Evolutionary conservation across 805 yeast species (phyloP), one percentile per base, ranked within the genome.

Genomic region (Blastobotrys mokoenaii): DNA sequence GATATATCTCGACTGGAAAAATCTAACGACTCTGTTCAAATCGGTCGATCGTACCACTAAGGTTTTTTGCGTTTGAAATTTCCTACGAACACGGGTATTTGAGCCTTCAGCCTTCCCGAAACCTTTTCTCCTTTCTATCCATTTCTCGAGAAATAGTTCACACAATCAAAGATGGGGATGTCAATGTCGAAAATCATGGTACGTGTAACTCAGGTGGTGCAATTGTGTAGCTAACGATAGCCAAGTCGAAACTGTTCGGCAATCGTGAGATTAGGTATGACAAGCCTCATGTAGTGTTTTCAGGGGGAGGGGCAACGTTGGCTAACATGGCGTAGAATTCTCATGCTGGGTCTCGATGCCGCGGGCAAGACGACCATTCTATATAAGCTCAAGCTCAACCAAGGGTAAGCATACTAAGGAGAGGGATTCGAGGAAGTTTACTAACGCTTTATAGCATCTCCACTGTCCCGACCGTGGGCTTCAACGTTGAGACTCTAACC

Each of bases 401-500:
- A 77, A 51, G 61, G 59, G 46, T 57, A 47, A 40, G 52, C 40
- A 31, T 41, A 5, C 7, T 14, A 11, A 4, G 4, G 7, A n/a
- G n/a, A n/a, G n/a, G n/a, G n/a, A n/a, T n/a, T n/a, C n/a, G n/a
- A n/a, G n/a, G n/a, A n/a, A n/a, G n/a, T n/a, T n/a, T n/a, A 16
- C 25, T 30, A 37, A 20, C 17, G 30, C 14, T 17, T 12, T 37
- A 20, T 35, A 8, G 75, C 71, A 73, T 74, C 50, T 79, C 84
- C 37, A 84, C 95, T 0, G 93, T 87, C 3, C 96, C 96, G 17
- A 89, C 96, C 0, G 95, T 87, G 17, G 96, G 96, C 1, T 89
- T 89, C 69, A 89, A 89, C 65, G 93, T 85, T 41, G 95, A 85
- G 64, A 82, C 90, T 2, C 85, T 85, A 51, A 79, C 83, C 47